Evolutionary conservation across 176 grass and related monocot species (phyloP).

Genomic region (Avena sativa): DNA sequence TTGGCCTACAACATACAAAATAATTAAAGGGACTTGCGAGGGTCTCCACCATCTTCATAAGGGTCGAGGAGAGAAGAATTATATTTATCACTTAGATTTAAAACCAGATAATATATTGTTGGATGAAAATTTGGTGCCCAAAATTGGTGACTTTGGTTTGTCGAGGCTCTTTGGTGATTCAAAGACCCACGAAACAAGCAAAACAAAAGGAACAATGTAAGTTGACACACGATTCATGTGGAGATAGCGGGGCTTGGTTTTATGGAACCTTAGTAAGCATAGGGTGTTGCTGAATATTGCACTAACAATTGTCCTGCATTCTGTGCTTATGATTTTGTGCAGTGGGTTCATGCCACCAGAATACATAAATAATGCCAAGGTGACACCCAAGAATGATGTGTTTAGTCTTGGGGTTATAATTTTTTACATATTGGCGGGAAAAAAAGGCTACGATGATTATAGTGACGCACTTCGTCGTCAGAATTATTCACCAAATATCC

Average conservation of each 20-base stretch:
- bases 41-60: background rate
- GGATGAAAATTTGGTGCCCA: too few relatives aligned
- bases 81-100: background rate
- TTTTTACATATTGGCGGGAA: background rate
- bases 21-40: background rate
- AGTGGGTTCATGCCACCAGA: background rate
- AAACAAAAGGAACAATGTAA: background rate
- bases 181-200: background rate
- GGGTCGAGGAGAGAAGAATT: background rate
- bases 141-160: too few relatives aligned
- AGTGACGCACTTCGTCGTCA: background rate
- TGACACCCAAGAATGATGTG: background rate
- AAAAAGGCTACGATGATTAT: background rate
- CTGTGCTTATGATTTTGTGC: background rate
- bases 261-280: background rate
- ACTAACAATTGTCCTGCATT: background rate
- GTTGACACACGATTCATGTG: too few relatives aligned
- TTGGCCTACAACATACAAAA: background rate
- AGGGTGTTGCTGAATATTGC: background rate
- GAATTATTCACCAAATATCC: too few relatives aligned
- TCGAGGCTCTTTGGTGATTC: too few relatives aligned
- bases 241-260: background rate
- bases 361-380: background rate
- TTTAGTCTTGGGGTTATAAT: background rate
- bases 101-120: too few relatives aligned